These are phyloP conservation scores for Daucus carota DNA, from an alignment of 129 eudicot genomes.

Conservation along the genomic window DH1_v3.0 NC_030384.2:44062001-44062500, in stretches of 20 bases:
- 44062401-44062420: not conserved
- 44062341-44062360: not conserved
- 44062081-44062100: conserved; percentile 54
- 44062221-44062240: conserved; percentile 82
- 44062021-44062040: conserved; percentile 78
- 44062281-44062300: conserved; percentile 89
- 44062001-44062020: conserved; percentile 76
- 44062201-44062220: conserved; percentile 95
- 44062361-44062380: not conserved
- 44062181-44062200: conserved; percentile 3
- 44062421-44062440: not conserved
- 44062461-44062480: not conserved
- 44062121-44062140: not conserved
- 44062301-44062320: conserved; percentile 74
- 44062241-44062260: conserved; percentile 92
- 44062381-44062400: not conserved
- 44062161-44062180: not conserved
- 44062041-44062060: conserved; percentile 81
- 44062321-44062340: not conserved
- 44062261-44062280: conserved; percentile 74
- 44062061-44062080: conserved; percentile 97
- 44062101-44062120: not conserved
- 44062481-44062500: not conserved
- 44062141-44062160: not conserved
- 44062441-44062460: not conserved